These are phyloP conservation scores for Tolypocladium amazonense DNA, from an alignment of 2,329 filamentous ascomycete genomes.

Conservation along the genomic window DNA sequence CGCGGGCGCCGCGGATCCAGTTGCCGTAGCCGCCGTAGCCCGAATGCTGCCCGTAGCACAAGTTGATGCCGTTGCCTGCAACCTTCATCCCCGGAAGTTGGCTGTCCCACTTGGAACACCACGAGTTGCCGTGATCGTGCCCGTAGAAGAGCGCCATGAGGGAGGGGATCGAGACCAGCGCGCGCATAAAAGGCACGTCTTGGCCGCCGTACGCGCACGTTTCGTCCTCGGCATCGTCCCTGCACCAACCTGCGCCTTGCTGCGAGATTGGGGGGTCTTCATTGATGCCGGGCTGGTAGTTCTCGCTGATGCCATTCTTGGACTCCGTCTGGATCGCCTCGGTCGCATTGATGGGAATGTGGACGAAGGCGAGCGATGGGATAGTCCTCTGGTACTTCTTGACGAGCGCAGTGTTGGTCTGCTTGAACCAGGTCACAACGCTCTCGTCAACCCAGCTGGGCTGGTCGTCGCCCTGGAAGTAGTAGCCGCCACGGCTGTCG, in stretches of 20 bases:
- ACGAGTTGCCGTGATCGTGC: constrained; percentile 55
- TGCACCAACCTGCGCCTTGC: constrained; percentile 34
- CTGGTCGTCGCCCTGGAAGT: constrained; percentile 30
- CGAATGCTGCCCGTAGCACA: constrained; percentile 54
- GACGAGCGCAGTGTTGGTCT: constrained; percentile 12
- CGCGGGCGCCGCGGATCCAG: constrained; percentile 50
- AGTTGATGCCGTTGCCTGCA: constrained; percentile 30
- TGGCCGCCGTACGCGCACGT: constrained; percentile 34
- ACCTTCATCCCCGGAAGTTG: constrained; percentile 21
- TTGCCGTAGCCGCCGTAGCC: constrained; percentile 62
- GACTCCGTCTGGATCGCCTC: constrained; percentile 23
- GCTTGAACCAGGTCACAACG: constrained; percentile 34
- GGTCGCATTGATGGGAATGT: constrained; percentile 35
- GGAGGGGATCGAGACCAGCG: constrained; percentile 41
- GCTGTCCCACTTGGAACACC: constrained; percentile 42
- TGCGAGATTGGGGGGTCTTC: constrained; percentile 28
- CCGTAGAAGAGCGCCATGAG: constrained; percentile 51
- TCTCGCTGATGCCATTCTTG: constrained; percentile 17
- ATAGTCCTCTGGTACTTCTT: constrained; percentile 20
- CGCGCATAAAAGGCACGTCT: constrained; percentile 53
- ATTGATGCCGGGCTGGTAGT: constrained; percentile 33
- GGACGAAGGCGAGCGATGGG: constrained; percentile 37
- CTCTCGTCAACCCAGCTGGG: constrained; percentile 34
- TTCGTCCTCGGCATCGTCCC: constrained; percentile 23
- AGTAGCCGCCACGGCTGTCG: constrained; percentile 51